Evolutionary conservation across 306 rosid genomes (phyloP).

Genomic region (Parietaria judaica): DNA sequence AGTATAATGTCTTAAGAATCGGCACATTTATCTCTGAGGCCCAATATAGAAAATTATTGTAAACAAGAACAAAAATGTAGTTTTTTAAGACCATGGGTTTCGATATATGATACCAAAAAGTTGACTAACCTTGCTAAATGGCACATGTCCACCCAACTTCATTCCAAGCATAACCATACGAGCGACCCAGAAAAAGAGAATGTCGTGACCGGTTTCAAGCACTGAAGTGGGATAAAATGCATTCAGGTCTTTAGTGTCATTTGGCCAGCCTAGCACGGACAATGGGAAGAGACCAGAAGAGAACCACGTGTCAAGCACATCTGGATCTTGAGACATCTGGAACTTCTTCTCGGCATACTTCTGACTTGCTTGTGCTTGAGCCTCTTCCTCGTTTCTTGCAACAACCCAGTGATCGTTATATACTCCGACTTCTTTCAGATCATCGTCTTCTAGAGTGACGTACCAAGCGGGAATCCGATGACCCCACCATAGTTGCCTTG

Average conservation of each 20-base stretch:
- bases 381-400: conserved; percentile 71
- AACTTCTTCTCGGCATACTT: conserved; percentile 59
- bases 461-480: conserved; percentile 96
- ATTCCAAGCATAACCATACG: conserved; percentile 95
- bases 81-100: too few species aligned
- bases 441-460: conserved; percentile 59
- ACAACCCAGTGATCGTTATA: conserved; percentile 76
- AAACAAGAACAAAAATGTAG: too few species aligned
- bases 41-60: too few species aligned
- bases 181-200: conserved; percentile 94
- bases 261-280: conserved; percentile 96
- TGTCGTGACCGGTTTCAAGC: conserved; percentile 96
- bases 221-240: conserved; percentile 91
- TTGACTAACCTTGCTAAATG: conserved; percentile 57
- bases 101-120: neutral
- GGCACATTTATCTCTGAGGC: too few species aligned
- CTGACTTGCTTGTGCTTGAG: conserved; percentile 47
- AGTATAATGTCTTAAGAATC: too few species aligned
- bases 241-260: conserved; percentile 69
- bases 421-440: conserved; percentile 58
- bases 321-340: conserved; percentile 68
- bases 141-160: conserved; percentile 77
- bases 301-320: conserved; percentile 97
- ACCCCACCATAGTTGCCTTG: conserved; percentile 99
- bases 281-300: conserved; percentile 91